Evolutionary conservation across 2,329 filamentous ascomycete species (phyloP).

Genomic region (Cryphonectria carpinicola): DNA sequence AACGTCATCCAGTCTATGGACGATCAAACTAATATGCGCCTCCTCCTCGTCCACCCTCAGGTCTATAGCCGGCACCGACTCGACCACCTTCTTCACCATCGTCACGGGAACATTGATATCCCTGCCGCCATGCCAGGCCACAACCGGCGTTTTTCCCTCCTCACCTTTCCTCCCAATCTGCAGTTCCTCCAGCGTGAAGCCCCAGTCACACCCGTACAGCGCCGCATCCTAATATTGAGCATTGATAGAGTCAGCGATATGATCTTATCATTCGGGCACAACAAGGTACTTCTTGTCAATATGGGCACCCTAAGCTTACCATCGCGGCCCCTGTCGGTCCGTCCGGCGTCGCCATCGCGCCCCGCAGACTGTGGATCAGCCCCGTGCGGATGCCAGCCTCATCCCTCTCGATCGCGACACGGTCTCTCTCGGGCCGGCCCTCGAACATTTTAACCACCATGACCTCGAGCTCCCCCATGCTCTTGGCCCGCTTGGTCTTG

Average conservation of each 20-base stretch:
- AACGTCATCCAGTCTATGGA: slow-evolving; percentile 30
- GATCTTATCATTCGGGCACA: not conserved
- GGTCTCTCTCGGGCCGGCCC: slow-evolving; percentile 4
- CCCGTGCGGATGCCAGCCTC: slow-evolving; percentile 15
- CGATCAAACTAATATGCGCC: slow-evolving; percentile 32
- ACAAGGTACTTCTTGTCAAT: not conserved
- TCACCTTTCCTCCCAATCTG: not conserved
- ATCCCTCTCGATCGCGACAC: slow-evolving; percentile 14
- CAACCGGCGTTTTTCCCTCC: slow-evolving; percentile 25
- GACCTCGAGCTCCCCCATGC: not conserved
- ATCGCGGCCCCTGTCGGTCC: slow-evolving; percentile 18
- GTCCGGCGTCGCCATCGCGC: slow-evolving; percentile 21
- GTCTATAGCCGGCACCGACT: slow-evolving; percentile 29
- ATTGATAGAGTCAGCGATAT: not conserved
- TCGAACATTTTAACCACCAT: not conserved
- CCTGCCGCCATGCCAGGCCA: slow-evolving; percentile 33
- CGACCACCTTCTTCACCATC: slow-evolving; percentile 32
- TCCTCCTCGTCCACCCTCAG: slow-evolving; percentile 28
- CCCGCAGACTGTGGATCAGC: slow-evolving; percentile 21
- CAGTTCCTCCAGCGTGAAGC: slow-evolving; percentile 32
- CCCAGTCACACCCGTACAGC: slow-evolving; percentile 30
- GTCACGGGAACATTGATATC: slow-evolving; percentile 33
- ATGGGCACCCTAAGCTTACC: not conserved
- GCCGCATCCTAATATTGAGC: slow-evolving; percentile 24
- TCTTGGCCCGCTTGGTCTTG: not conserved